Percentiles rank a stretch among this genome's conserved stretches.
Conservation (phyloP, 352 stramenopile genomes). For the Phytophthora pseudosyringae region DNA sequence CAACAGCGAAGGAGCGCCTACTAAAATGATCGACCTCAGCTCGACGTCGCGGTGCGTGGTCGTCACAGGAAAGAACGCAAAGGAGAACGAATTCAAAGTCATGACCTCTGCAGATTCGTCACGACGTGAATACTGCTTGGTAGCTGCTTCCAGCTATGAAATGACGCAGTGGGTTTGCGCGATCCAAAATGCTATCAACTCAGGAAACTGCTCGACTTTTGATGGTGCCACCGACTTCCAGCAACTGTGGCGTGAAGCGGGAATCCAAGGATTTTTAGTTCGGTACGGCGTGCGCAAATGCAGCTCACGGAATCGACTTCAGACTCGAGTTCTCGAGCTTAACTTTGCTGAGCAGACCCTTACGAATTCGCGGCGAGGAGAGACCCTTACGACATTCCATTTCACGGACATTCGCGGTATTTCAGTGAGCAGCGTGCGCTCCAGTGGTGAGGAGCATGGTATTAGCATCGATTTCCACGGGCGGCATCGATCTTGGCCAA, state of each 20-base stretch:
- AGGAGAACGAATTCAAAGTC: slow-evolving; percentile 81
- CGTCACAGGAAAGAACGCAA: slow-evolving; percentile 54
- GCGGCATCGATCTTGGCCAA: slow-evolving; percentile 70
- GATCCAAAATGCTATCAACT: slow-evolving; percentile 85
- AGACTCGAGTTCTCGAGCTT: slow-evolving; percentile 84
- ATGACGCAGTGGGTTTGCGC: slow-evolving; percentile 85
- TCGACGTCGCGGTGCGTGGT: slow-evolving; percentile 79
- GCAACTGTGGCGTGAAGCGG: slow-evolving; percentile 78
- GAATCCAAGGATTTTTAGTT: slow-evolving; percentile 83
- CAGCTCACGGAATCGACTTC: slow-evolving; percentile 77
- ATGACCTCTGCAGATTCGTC: slow-evolving; percentile 78
- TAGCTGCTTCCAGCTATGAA: slow-evolving; percentile 75
- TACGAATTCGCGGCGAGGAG: slow-evolving; percentile 76
- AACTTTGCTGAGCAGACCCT: slow-evolving; percentile 90
- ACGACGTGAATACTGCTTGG: slow-evolving; percentile 66
- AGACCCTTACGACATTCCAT: slow-evolving; percentile 78
- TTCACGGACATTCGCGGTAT: slow-evolving; percentile 74
- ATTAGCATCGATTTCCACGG: slow-evolving; percentile 75
- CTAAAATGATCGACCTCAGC: slow-evolving; percentile 79
- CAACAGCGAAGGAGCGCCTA: slow-evolving; percentile 46
- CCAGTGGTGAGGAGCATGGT: slow-evolving; percentile 66
- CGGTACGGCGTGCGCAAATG: slow-evolving; percentile 87
- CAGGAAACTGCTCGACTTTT: slow-evolving; percentile 77
- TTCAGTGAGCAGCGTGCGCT: slow-evolving; percentile 43
- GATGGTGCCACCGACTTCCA: slow-evolving; percentile 74